Evolutionary conservation across 352 stramenopile species (phyloP).

Genomic region (Phytophthora vignae): DNA sequence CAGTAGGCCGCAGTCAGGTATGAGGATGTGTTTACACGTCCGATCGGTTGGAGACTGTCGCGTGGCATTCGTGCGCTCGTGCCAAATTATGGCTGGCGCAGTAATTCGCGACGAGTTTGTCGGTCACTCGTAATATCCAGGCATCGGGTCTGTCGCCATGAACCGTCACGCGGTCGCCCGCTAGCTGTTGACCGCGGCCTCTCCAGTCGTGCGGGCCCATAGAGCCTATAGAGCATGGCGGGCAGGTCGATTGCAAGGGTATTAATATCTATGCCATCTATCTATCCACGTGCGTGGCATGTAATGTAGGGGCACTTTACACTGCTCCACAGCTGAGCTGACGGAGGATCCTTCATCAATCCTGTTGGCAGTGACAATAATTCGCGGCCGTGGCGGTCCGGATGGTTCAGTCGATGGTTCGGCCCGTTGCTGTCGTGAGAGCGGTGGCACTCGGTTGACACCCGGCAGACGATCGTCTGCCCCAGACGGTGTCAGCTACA

Average conservation of each 20-base stretch:
- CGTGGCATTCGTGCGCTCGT: slow-evolving; percentile 20
- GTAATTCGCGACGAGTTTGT: slow-evolving; percentile 36
- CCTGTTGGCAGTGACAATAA: too few species aligned
- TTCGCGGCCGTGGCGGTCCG: not conserved
- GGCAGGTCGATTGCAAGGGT: slow-evolving; percentile 1
- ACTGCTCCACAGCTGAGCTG: too few species aligned
- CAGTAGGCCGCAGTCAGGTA: too few species aligned
- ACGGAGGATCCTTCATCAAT: not conserved
- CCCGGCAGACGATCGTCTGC: not conserved
- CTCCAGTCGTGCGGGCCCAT: not conserved
- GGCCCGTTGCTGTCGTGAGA: not conserved
- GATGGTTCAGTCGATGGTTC: not conserved
- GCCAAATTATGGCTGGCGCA: not conserved
- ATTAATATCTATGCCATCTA: not conserved
- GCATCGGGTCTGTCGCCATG: slow-evolving; percentile 13
- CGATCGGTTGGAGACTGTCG: slow-evolving; percentile 2
- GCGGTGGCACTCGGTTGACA: not conserved
- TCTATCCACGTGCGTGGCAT: not conserved
- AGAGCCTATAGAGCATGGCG: slow-evolving; percentile 10
- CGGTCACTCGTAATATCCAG: not conserved
- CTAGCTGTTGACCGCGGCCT: slow-evolving; percentile 2
- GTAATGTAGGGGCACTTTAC: not conserved
- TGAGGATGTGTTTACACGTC: not conserved
- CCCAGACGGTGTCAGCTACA: not conserved
- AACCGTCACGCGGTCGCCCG: not conserved